Evolutionary conservation across 352 stramenopile genomes (phyloP).

Genomic region (Phytophthora sansomeana): DNA sequence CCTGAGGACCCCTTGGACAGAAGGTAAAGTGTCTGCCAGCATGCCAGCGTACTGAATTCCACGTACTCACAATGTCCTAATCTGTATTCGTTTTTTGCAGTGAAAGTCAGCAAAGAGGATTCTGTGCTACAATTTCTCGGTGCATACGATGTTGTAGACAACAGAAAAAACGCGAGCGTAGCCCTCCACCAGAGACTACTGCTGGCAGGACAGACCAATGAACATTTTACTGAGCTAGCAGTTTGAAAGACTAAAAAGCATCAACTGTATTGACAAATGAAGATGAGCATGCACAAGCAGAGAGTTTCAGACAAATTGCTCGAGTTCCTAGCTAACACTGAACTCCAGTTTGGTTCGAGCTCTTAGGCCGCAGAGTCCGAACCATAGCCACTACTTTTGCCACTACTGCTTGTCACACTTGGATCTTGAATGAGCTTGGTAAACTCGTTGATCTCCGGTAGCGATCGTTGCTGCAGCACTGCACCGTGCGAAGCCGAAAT

Average conservation of each 20-base stretch:
- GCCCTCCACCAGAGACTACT: not conserved
- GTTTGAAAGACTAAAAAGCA: not conserved
- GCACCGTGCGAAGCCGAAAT: slow-evolving; percentile 50
- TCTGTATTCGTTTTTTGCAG: not conserved
- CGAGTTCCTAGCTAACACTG: no score
- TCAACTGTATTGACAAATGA: not conserved
- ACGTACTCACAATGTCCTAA: not conserved
- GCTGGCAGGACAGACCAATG: not conserved
- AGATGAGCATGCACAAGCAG: no score
- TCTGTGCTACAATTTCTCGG: not conserved
- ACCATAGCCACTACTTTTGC: slow-evolving; percentile 28
- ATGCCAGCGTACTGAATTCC: not conserved
- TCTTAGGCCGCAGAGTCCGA: slow-evolving; percentile 27
- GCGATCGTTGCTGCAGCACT: slow-evolving; percentile 49
- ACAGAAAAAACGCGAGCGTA: not conserved
- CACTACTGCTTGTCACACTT: slow-evolving; percentile 4
- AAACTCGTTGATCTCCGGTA: slow-evolving; percentile 82
- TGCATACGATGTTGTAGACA: not conserved
- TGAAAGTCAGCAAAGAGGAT: not conserved
- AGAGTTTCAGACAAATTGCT: no score
- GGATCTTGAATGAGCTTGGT: slow-evolving; percentile 62
- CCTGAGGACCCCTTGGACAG: slow-evolving; percentile 5
- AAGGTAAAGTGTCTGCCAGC: slow-evolving; percentile 4
- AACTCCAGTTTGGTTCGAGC: no score
- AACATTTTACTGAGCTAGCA: not conserved